A percentile compares a stretch with the other conserved stretches of the same genome.
Conservation (phyloP, 1,284 basidiomycete genomes). For the Tilletia caries region DNA sequence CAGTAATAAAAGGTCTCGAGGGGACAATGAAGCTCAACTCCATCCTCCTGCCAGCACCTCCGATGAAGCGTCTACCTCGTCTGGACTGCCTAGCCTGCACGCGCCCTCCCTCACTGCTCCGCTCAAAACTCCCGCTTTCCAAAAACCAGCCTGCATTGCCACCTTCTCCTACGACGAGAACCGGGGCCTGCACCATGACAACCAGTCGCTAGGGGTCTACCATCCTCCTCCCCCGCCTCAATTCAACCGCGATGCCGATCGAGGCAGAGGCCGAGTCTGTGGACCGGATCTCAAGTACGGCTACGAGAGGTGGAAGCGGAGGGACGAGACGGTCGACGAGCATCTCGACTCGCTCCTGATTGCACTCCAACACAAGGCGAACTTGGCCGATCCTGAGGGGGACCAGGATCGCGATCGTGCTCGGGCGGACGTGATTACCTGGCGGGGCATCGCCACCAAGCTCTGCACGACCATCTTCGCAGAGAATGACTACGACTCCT, state of each 20-base stretch:
- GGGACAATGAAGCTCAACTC: too few species aligned
- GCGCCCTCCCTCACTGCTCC: background rate
- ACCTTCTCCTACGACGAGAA: constrained; percentile 38
- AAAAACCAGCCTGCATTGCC: constrained; percentile 29
- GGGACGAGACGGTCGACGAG: constrained; percentile 62
- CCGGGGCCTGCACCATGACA: constrained; percentile 32
- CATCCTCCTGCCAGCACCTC: too few species aligned
- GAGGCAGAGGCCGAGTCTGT: constrained; percentile 15
- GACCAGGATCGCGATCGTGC: constrained; percentile 24
- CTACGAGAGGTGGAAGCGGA: constrained; percentile 64
- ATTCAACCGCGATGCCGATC: constrained; percentile 20
- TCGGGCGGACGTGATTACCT: constrained; percentile 64
- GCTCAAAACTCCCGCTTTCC: constrained; percentile 23
- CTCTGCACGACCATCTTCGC: constrained; percentile 37
- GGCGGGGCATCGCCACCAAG: constrained; percentile 91
- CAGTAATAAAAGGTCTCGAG: too few species aligned
- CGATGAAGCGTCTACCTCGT: background rate
- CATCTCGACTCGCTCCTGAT: constrained; percentile 32
- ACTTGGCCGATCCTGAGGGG: constrained; percentile 1
- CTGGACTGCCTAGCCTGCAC: background rate
- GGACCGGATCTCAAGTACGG: constrained; percentile 51
- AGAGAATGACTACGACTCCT: constrained; percentile 59
- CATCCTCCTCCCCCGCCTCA: constrained; percentile 27
- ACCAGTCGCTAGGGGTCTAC: constrained; percentile 30
- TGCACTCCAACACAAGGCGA: constrained; percentile 28